Conservation (phyloP, 2,329 filamentous ascomycete genomes). For the Diaporthe aspalathi region DNA sequence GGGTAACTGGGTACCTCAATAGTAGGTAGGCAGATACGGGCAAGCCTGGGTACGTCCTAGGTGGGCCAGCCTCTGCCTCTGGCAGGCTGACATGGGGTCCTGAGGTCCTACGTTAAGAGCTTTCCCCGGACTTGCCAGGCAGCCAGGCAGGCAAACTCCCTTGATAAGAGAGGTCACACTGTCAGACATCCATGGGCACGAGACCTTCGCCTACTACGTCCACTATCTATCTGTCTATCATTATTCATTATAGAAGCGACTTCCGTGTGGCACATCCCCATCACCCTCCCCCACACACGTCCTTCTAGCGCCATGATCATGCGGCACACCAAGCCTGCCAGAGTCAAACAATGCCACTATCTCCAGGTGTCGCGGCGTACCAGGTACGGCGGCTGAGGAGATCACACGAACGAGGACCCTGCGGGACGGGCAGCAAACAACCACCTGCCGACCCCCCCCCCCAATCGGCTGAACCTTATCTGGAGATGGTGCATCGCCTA, state of each 20-base stretch:
- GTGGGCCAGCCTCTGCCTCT: too few species aligned
- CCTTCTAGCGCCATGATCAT: neutral
- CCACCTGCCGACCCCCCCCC: neutral
- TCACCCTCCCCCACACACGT: neutral
- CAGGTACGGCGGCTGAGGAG: constrained; percentile 3
- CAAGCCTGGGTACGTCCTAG: too few species aligned
- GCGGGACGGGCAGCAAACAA: neutral
- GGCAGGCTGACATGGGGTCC: neutral
- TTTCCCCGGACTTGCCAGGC: constrained; percentile 20
- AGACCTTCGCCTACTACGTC: neutral
- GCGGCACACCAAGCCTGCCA: too few species aligned
- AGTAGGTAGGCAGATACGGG: too few species aligned
- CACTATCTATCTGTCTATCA: too few species aligned
- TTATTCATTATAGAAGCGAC: neutral
- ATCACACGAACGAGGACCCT: constrained; percentile 19
- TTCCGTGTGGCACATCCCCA: neutral
- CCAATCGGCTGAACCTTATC: constrained; percentile 16
- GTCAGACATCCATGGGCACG: constrained; percentile 28
- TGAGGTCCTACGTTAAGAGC: too few species aligned
- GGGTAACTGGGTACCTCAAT: too few species aligned
- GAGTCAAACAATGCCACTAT: too few species aligned
- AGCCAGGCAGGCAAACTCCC: neutral
- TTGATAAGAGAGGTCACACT: constrained; percentile 8
- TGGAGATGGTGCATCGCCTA: neutral
- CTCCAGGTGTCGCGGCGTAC: neutral